Percentiles rank a stretch among this genome's conserved stretches.
Evolutionary conservation across 768 basidiomycete genomes (phyloP).

Genomic region (Russula sp.): DNA sequence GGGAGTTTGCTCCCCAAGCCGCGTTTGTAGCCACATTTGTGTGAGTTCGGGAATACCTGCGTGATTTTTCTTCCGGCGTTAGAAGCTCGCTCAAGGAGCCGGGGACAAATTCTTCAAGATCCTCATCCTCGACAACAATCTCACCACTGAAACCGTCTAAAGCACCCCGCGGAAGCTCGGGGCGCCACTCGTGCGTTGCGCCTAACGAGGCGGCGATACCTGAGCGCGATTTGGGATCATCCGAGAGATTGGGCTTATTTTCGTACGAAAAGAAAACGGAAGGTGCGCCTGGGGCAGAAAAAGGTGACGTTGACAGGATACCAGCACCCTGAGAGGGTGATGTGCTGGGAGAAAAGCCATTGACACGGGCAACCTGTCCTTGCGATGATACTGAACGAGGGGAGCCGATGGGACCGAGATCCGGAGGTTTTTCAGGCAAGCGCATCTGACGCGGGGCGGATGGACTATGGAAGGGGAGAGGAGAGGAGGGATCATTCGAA

Average conservation of each 20-base stretch:
- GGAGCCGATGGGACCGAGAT: constrained; percentile 83
- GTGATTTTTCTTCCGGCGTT: constrained; percentile 80
- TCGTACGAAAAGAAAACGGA: constrained; percentile 48
- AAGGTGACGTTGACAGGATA: constrained; percentile 62
- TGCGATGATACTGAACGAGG: constrained; percentile 47
- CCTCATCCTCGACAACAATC: constrained; percentile 63
- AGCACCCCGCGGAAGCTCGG: constrained; percentile 25
- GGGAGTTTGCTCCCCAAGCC: constrained; percentile 30
- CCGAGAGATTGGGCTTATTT: constrained; percentile 31
- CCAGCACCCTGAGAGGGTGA: constrained; percentile 48
- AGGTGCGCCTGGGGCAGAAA: constrained; percentile 70
- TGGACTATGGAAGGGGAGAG: constrained; percentile 52
- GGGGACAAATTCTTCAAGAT: constrained; percentile 86
- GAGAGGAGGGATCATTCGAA: constrained; percentile 39
- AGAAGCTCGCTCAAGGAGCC: constrained; percentile 84
- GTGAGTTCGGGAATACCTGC: constrained; percentile 75
- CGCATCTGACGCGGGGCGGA: constrained; percentile 50
- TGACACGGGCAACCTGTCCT: constrained; percentile 40
- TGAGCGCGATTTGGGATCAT: constrained; percentile 42
- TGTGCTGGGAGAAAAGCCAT: constrained; percentile 55
- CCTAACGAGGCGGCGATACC: constrained; percentile 68
- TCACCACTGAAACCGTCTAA: constrained; percentile 30
- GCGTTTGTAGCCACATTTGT: constrained; percentile 34
- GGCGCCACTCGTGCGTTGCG: constrained; percentile 47
- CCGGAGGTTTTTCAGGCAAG: constrained; percentile 42